Conservation (phyloP, 2,329 filamentous ascomycete species). For the Sporothrix pallida region DNA sequence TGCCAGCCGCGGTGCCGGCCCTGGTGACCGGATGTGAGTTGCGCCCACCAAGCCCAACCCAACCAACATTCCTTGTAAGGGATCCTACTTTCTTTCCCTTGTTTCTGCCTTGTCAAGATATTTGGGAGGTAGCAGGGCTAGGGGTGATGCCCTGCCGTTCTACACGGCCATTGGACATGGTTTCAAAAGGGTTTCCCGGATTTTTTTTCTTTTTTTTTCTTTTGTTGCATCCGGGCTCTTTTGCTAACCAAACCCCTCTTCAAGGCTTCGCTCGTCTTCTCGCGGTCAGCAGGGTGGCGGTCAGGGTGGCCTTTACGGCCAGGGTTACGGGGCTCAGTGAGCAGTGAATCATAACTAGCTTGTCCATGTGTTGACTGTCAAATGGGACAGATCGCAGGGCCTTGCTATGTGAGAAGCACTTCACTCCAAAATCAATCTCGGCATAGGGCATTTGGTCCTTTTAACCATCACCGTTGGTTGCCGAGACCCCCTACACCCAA, state of each 20-base stretch:
- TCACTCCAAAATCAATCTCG: conserved; percentile 12
- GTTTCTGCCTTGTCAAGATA: conserved; percentile 58
- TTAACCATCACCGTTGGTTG: conserved; percentile 21
- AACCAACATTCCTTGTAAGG: conserved; percentile 77
- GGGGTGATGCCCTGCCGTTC: conserved; percentile 26
- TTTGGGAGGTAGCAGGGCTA: conserved; percentile 31
- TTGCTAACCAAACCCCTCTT: conserved; percentile 5
- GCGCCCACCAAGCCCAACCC: conserved; percentile 60
- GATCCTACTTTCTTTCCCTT: conserved; percentile 83
- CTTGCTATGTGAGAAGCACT: neutral
- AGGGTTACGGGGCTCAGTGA: conserved; percentile 44
- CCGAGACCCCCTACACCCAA: conserved; percentile 6
- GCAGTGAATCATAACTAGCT: neutral
- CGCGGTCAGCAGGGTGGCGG: conserved; percentile 57
- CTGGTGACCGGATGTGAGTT: conserved; percentile 97
- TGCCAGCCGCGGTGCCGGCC: conserved; percentile 75
- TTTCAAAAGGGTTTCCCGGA: neutral
- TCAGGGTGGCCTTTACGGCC: conserved; percentile 42
- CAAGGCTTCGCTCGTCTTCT: conserved; percentile 77
- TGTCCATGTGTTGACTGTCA: neutral
- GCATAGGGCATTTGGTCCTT: conserved; percentile 29
- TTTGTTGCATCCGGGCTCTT: neutral
- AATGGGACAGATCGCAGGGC: conserved; percentile 11
- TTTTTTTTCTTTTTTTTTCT: no score
- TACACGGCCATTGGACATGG: conserved; percentile 12